A percentile compares a stretch with the other conserved stretches of the same genome.
Evolutionary conservation across 2,329 filamentous ascomycete genomes (phyloP).

Genomic region (Dactylella cylindrospora): DNA sequence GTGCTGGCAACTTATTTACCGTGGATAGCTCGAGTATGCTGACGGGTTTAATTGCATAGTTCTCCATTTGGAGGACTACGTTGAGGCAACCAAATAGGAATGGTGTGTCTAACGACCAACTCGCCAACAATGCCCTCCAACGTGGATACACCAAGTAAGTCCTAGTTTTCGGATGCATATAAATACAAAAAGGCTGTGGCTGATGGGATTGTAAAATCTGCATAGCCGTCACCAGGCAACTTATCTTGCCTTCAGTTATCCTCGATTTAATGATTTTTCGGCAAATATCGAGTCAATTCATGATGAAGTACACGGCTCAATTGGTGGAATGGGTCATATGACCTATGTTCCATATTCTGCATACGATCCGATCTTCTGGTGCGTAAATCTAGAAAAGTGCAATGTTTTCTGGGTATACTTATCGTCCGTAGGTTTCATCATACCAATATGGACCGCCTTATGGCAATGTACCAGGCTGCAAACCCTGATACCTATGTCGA

Average conservation of each 20-base stretch:
- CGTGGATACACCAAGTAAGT: conserved; percentile 21
- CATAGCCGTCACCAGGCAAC: conserved; percentile 46
- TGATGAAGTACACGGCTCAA: conserved; percentile 46
- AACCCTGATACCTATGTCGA: conserved; percentile 42
- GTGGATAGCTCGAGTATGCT: neutral
- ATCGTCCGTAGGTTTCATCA: conserved; percentile 27
- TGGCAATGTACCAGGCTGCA: conserved; percentile 49
- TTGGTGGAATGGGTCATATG: conserved; percentile 48
- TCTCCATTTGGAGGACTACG: conserved; percentile 32
- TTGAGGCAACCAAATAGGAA: conserved; percentile 16
- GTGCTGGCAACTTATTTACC: conserved; percentile 11
- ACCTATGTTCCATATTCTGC: conserved; percentile 47
- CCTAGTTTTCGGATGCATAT: no score
- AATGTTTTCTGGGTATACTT: neutral
- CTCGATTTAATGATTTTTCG: conserved; percentile 44
- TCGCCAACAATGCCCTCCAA: conserved; percentile 21
- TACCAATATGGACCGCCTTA: conserved; percentile 48
- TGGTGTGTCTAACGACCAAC: conserved; percentile 14
- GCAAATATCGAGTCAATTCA: conserved; percentile 47
- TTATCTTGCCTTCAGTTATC: conserved; percentile 46
- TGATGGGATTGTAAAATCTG: no score
- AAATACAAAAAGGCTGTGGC: no score
- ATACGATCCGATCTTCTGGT: conserved; percentile 50
- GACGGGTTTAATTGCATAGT: conserved; percentile 15
- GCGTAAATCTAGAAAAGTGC: conserved; percentile 5